Evolutionary conservation across 768 basidiomycete genomes (phyloP).

Genomic region (Trametes cubensis): DNA sequence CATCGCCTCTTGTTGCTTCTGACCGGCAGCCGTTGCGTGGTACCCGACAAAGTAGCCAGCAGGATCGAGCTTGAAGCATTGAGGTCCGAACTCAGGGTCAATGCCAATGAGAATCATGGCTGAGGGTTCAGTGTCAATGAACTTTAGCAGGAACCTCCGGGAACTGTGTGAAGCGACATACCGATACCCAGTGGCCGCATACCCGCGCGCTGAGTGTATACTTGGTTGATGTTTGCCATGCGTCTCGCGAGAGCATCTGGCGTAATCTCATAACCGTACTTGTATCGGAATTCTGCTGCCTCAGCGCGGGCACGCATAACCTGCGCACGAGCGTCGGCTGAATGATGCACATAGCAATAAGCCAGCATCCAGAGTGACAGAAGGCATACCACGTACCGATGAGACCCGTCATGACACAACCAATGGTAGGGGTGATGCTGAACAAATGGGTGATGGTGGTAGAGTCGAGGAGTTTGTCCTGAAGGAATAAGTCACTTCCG

Average conservation of each 20-base stretch:
- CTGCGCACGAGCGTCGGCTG: slow-evolving; percentile 92
- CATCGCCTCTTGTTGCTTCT: slow-evolving; percentile 98
- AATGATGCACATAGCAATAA: not conserved
- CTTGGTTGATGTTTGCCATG: slow-evolving; percentile 97
- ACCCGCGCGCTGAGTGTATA: slow-evolving; percentile 95
- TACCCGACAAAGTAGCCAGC: slow-evolving; percentile 99
- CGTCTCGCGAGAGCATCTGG: slow-evolving; percentile 94
- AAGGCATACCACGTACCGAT: slow-evolving; percentile 59
- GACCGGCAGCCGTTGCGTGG: slow-evolving; percentile 94
- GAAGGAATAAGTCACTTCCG: slow-evolving; percentile 3
- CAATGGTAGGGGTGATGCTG: slow-evolving; percentile 94
- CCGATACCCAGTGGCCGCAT: slow-evolving; percentile 97
- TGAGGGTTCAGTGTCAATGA: slow-evolving; percentile 34
- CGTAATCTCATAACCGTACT: slow-evolving; percentile 97
- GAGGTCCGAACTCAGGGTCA: slow-evolving; percentile 91
- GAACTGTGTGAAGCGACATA: slow-evolving; percentile 42
- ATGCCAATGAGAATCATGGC: slow-evolving; percentile 96
- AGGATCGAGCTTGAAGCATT: slow-evolving; percentile 97
- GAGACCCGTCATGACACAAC: slow-evolving; percentile 98
- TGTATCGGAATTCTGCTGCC: slow-evolving; percentile 92
- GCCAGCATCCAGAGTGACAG: not conserved
- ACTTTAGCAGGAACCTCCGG: not conserved
- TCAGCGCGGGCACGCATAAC: slow-evolving; percentile 84
- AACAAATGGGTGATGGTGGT: slow-evolving; percentile 93
- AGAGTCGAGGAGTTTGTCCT: slow-evolving; percentile 98